A percentile compares a stretch with the other conserved stretches of the same genome.
phyloP scores from a whole-genome alignment of 2,329 filamentous ascomycete species.

The Epichloe bromicola region DNA sequence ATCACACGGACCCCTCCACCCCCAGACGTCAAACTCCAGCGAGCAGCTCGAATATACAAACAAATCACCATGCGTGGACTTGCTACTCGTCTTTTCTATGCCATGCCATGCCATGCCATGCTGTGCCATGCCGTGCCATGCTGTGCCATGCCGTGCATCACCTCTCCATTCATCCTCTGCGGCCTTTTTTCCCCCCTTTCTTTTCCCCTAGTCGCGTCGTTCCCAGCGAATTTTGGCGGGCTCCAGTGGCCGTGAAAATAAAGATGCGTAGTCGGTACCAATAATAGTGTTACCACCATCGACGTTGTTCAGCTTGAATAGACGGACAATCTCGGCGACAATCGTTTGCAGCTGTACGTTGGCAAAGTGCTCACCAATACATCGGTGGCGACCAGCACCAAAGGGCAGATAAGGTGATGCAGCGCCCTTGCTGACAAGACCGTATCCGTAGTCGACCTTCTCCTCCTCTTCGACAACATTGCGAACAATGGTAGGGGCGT shows the following conservation, averaged over 20 bases:
- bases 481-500: slow-evolving; percentile 33
- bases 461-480: slow-evolving; percentile 39
- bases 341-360: slow-evolving; percentile 87
- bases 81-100: background rate
- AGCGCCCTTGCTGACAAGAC: slow-evolving; percentile 81
- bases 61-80: background rate
- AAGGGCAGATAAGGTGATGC: slow-evolving; percentile 87
- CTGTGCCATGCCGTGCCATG: background rate
- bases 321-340: slow-evolving; percentile 58
- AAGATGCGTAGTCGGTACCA: slow-evolving; percentile 53
- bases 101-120: background rate
- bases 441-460: slow-evolving; percentile 89
- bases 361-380: slow-evolving; percentile 94
- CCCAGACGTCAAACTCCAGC: slow-evolving; percentile 2
- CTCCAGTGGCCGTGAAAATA: slow-evolving; percentile 62
- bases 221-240: slow-evolving; percentile 67
- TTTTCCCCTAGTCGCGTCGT: slow-evolving; percentile 35
- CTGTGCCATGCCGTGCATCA: background rate
- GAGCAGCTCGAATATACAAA: slow-evolving; percentile 1
- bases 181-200: background rate
- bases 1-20: background rate
- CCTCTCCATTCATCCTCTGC: background rate
- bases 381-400: slow-evolving; percentile 82
- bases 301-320: slow-evolving; percentile 67
- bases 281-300: slow-evolving; percentile 58